Evolutionary conservation across 179 eudicot genomes (phyloP).

Genomic region (Spergularia azorica): DNA sequence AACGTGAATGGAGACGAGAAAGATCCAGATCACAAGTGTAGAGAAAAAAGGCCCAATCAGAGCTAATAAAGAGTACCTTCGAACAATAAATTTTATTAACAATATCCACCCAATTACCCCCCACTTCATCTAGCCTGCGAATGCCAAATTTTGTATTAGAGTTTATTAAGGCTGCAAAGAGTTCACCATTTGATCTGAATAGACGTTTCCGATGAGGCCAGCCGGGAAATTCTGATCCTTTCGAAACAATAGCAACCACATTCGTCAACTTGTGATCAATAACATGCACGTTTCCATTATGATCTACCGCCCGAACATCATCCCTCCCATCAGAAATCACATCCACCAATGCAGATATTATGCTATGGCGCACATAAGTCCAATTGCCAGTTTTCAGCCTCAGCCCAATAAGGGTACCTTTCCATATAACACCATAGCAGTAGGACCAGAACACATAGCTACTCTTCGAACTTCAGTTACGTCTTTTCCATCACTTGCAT

Average conservation of each 20-base stretch:
- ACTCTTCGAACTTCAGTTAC: slow-evolving; percentile 2
- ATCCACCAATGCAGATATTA: not conserved
- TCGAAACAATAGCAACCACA: not conserved
- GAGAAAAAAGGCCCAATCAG: slow-evolving; percentile 5
- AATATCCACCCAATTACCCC: slow-evolving; percentile 3
- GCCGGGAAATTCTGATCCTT: too few relatives aligned
- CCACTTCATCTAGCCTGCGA: not conserved
- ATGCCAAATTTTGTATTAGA: not conserved
- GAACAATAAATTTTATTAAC: not conserved
- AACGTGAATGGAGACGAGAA: not conserved
- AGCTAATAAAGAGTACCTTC: slow-evolving; percentile 14
- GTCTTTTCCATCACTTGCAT: slow-evolving; percentile 2
- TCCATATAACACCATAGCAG: slow-evolving; percentile 24
- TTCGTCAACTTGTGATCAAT: slow-evolving; percentile 14
- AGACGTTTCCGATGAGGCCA: not conserved
- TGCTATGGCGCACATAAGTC: not conserved
- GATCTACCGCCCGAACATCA: slow-evolving; percentile 3
- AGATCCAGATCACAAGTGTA: not conserved
- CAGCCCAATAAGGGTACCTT: slow-evolving; percentile 20
- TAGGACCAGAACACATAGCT: slow-evolving; percentile 5
- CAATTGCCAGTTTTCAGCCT: slow-evolving; percentile 19
- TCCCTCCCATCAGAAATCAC: not conserved
- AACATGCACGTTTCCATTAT: not conserved
- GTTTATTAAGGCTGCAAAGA: not conserved
- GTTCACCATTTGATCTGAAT: not conserved